phyloP scores from a whole-genome alignment of 352 stramenopile genomes.

The Nothophytophthora sp. region DNA sequence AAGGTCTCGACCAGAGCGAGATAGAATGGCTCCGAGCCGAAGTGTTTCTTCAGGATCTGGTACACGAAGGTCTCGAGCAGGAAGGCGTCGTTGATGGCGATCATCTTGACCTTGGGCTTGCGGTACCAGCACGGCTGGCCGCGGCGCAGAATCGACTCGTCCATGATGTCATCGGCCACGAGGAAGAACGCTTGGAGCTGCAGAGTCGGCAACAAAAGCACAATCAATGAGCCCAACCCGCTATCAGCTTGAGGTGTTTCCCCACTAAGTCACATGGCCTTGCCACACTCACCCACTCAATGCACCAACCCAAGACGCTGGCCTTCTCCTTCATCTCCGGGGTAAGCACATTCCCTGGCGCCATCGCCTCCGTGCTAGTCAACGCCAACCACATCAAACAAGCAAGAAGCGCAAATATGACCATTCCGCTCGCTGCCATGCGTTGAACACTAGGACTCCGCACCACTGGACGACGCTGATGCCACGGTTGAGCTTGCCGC shows the following conservation, averaged over 20 bases:
- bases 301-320: slow-evolving; percentile 97
- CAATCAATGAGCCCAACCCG: neutral
- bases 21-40: slow-evolving; percentile 86
- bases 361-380: slow-evolving; percentile 65
- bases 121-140: slow-evolving; percentile 98
- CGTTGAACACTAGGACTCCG: too few relatives aligned
- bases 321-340: slow-evolving; percentile 81
- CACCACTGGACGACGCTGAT: slow-evolving; percentile 94
- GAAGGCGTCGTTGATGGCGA: slow-evolving; percentile 98
- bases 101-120: slow-evolving; percentile 87
- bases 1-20: slow-evolving; percentile 96
- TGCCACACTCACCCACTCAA: slow-evolving; percentile 95
- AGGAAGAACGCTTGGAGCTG: slow-evolving; percentile 99
- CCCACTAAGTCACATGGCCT: too few relatives aligned
- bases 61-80: slow-evolving; percentile 95
- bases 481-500: slow-evolving; percentile 98
- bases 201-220: neutral
- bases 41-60: slow-evolving; percentile 89
- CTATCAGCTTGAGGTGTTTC: too few relatives aligned
- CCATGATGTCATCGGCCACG: slow-evolving; percentile 99
- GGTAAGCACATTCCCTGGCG: slow-evolving; percentile 44
- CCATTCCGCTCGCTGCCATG: neutral
- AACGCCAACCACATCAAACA: neutral
- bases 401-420: neutral
- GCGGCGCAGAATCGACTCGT: slow-evolving; percentile 94